Evolutionary conservation across 305 asterid species (phyloP), one percentile per base, ranked within the genome.

Genomic region (Rubia balearica): DNA sequence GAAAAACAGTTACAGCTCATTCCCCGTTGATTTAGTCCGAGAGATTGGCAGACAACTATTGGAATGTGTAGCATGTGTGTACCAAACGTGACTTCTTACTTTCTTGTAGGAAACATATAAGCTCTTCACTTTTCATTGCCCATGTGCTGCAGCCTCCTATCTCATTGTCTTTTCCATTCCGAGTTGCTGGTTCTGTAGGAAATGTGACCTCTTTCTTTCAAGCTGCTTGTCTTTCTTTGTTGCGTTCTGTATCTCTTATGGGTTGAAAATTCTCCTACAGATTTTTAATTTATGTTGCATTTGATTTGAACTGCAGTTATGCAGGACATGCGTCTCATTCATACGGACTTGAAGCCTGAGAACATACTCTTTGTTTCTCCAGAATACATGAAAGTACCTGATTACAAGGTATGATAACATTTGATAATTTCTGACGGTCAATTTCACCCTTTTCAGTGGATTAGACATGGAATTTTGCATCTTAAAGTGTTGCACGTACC

Each of bases 61-160:
- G 98, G 96, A 92, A 81, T 87, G 96, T 92, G 85, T 92, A 83
- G 96, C 98, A 92, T 92, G 98, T 92, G 96, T 92, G 98, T 92
- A 90, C 38, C 53, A 45, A 61, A 45, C 67, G 8, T 68, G 74
- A 67, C 67, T 60, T 67, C 63, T 46, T 22, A 30, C 45, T 68
- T 67, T 78, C 64, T 69, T 42, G 67, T 75, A 41, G 73, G 70
- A 78, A 53, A 59, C 67, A 40, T 71, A 72, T 45, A 53, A 68
- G 65, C 62, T 41, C 17, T 68, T 71, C 27, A 30, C 49, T 68
- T 72, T 77, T 49, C 30, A 61, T 70, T 36, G 63, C 51, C 40
- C 55, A 63, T 53, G 27, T 68, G 24, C 33, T 33, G 65, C 40
- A 17, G 57, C 55, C 66, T 64, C 49, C 19, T 55, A 69, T 69